Conservation (phyloP, 1,284 basidiomycete genomes). For the Leucoagaricus sp. region DNA sequence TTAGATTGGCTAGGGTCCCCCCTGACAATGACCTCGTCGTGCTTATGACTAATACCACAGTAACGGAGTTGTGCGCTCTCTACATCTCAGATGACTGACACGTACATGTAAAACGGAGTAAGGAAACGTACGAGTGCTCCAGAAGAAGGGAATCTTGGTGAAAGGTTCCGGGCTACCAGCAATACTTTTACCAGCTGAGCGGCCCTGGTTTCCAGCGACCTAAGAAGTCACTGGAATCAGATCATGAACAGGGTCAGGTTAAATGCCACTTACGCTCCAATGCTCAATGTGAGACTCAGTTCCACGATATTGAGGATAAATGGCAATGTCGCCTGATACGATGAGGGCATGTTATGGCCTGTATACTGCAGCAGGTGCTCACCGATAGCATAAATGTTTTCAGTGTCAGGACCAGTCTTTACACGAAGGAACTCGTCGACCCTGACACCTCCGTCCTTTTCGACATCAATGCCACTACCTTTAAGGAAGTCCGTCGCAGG, state of each 20-base stretch:
- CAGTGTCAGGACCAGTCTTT: conserved; percentile 42
- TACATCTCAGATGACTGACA: conserved; percentile 17
- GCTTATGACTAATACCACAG: conserved; percentile 69
- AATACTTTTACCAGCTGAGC: conserved; percentile 80
- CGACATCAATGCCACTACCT: conserved; percentile 66
- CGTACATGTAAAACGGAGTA: background rate
- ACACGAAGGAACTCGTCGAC: conserved; percentile 84
- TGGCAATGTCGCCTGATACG: conserved; percentile 75
- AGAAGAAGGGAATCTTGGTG: conserved; percentile 86
- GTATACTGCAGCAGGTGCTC: background rate
- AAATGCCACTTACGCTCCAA: conserved; percentile 70
- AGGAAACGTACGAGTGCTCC: conserved; percentile 70
- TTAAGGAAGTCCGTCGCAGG: conserved; percentile 87
- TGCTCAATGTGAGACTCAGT: conserved; percentile 77
- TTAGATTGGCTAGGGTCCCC: conserved; percentile 82
- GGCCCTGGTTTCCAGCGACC: conserved; percentile 86
- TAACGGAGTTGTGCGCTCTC: conserved; percentile 69
- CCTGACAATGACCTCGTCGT: conserved; percentile 77
- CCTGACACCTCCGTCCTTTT: conserved; percentile 79
- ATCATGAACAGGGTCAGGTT: conserved; percentile 12
- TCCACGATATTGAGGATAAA: conserved; percentile 69
- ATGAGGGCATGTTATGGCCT: background rate
- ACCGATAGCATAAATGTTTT: conserved; percentile 85
- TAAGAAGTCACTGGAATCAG: conserved; percentile 31
- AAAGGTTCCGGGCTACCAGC: conserved; percentile 65